A percentile compares a stretch with the other conserved stretches of the same genome.
These are phyloP conservation scores for Candida freyschussii DNA, from an alignment of 1,139 yeast genomes.

Conservation along the genomic window DNA sequence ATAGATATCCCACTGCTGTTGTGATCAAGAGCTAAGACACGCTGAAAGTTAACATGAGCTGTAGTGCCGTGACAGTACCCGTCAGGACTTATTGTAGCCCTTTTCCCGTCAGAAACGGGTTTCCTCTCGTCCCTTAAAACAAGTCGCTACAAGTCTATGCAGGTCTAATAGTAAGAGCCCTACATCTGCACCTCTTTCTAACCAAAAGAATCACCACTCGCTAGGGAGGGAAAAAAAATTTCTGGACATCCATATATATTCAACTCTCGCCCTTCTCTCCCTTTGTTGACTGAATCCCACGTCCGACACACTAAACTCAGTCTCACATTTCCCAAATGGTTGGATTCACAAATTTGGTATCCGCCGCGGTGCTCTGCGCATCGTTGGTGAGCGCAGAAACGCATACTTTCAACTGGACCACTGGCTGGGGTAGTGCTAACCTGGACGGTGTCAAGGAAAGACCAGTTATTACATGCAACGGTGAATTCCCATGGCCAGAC, in stretches of 20 bases:
- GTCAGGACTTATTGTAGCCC: slow-evolving; percentile 1
- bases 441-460: slow-evolving; percentile 72
- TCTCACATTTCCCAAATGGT: too few species aligned
- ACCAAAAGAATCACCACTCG: too few species aligned
- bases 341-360: slow-evolving; percentile 9
- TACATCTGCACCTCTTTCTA: too few species aligned
- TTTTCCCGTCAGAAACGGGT: not conserved
- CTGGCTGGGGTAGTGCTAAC: slow-evolving; percentile 65
- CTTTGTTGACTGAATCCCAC: not conserved
- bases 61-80: slow-evolving; percentile 1
- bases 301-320: too few species aligned
- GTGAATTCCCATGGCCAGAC: slow-evolving; percentile 81
- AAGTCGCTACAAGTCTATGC: too few species aligned
- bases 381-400: slow-evolving; percentile 41
- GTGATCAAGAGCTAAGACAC: too few species aligned
- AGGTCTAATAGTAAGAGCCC: too few species aligned
- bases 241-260: not conserved
- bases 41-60: too few species aligned
- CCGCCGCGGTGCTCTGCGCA: slow-evolving; percentile 21
- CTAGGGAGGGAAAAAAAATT: too few species aligned
- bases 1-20: slow-evolving; percentile 1
- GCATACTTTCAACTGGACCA: slow-evolving; percentile 65
- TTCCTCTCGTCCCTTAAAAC: not conserved
- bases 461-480: slow-evolving; percentile 74
- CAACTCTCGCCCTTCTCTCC: not conserved